Percentiles rank a stretch among this genome's conserved stretches.
Evolutionary conservation across 768 basidiomycete species (phyloP).

Genomic region (Pseudohyphozyma bogoriensis): DNA sequence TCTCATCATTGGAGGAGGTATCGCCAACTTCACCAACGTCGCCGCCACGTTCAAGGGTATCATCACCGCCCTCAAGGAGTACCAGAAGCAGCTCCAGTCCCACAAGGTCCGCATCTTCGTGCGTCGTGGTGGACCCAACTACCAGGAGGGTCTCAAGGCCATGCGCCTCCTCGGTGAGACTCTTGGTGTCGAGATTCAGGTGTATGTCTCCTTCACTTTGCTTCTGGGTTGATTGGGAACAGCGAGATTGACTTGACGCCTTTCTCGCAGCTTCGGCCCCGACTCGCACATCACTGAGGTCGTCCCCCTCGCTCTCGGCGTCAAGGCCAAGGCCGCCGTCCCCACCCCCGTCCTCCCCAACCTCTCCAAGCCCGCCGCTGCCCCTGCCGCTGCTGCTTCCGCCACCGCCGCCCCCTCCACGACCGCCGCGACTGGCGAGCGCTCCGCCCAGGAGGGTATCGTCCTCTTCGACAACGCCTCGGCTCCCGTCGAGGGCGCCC

Average conservation of each 20-base stretch:
- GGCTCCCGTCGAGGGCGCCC: conserved; percentile 32
- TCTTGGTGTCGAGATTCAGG: conserved; percentile 80
- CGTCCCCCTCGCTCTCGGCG: conserved; percentile 92
- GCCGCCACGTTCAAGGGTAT: conserved; percentile 99
- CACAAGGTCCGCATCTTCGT: conserved; percentile 91
- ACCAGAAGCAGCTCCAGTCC: conserved; percentile 68
- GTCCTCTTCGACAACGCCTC: conserved; percentile 61
- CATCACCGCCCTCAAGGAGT: conserved; percentile 91
- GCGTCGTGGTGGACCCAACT: conserved; percentile 97
- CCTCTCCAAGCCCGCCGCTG: conserved; percentile 45
- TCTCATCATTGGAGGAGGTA: conserved; percentile 98
- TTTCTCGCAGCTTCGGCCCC: conserved; percentile 64
- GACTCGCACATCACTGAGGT: conserved; percentile 98
- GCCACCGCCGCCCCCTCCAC: conserved; percentile 62
- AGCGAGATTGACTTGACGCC: neutral
- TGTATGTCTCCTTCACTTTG: conserved; percentile 3
- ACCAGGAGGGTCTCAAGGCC: conserved; percentile 96
- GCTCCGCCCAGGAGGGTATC: conserved; percentile 75
- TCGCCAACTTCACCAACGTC: conserved; percentile 98
- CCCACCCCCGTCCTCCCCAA: conserved; percentile 35
- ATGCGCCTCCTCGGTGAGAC: conserved; percentile 94
- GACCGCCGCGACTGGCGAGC: conserved; percentile 55
- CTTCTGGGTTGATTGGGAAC: no score
- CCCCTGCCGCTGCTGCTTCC: conserved; percentile 38
- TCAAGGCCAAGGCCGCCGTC: conserved; percentile 44